Evolutionary conservation across 768 basidiomycete genomes (phyloP).

Genomic region (Boletus reticuloceps): DNA sequence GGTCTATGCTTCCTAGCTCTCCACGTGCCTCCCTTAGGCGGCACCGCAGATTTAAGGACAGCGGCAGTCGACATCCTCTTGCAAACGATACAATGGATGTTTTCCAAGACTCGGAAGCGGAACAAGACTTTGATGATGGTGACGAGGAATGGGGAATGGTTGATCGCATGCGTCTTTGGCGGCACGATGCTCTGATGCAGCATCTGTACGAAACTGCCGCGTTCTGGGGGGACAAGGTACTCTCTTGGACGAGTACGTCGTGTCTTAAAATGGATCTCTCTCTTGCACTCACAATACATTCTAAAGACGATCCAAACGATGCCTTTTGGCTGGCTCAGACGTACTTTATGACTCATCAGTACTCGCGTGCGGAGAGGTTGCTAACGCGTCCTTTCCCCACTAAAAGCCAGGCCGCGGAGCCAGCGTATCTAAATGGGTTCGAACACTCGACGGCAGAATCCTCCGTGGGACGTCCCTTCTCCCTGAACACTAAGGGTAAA

Average conservation of each 20-base stretch:
- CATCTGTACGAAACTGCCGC: conserved; percentile 96
- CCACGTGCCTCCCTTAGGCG: conserved; percentile 68
- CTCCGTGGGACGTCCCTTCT: conserved; percentile 42
- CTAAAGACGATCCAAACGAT: conserved; percentile 88
- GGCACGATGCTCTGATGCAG: conserved; percentile 98
- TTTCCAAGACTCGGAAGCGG: conserved; percentile 64
- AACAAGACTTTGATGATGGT: conserved; percentile 58
- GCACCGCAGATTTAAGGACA: conserved; percentile 53
- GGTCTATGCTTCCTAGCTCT: conserved; percentile 72
- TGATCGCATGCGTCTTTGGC: conserved; percentile 94
- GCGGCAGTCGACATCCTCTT: conserved; percentile 61
- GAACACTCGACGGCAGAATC: conserved; percentile 19
- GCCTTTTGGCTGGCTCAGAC: conserved; percentile 99
- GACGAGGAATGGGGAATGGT: conserved; percentile 78
- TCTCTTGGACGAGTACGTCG: conserved; percentile 89
- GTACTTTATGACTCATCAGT: conserved; percentile 94
- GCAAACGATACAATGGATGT: conserved; percentile 75
- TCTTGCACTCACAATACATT: not conserved
- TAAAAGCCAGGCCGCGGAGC: conserved; percentile 39
- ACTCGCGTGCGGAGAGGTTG: conserved; percentile 89
- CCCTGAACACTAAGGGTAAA: conserved; percentile 53
- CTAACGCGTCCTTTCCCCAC: conserved; percentile 83
- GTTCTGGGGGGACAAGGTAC: conserved; percentile 98
- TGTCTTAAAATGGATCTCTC: conserved; percentile 12
- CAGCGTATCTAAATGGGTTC: conserved; percentile 25